Evolutionary conservation across 75 land plant genomes (phyloP), one percentile per base, ranked within the genome.

Genomic region (Pinus tabuliformis): DNA sequence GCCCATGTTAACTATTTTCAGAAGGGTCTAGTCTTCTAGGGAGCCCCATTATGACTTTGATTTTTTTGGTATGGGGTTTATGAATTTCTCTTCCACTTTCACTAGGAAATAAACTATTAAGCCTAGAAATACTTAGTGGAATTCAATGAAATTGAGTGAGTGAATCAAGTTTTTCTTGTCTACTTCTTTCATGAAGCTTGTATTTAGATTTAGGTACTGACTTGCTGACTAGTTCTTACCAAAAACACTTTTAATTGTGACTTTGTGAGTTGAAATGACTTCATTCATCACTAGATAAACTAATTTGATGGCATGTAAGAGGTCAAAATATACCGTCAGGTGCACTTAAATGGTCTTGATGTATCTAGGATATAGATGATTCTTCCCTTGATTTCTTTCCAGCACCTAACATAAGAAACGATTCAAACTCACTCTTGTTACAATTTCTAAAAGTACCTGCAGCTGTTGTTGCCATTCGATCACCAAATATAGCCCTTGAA

Each of bases 81-180:
- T 20, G 70, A n/a, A 17, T 64, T 33, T 64, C 70, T 64, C 70
- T 64, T 36, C 39, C 70, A 64, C 39, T 64, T 64, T 16, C 20
- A 64, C 17, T 30, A 33, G 39, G 39, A 64, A 15, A 64, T 16
- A 33, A 37, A 36, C 36, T 33, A 30, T 33, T 24, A 64, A 64
- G 70, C 70, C 36, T 42, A 36, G 37, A 17, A 64, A 42, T 17
- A 64, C 70, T 64, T 42, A 64, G 70, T 30, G 70, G 70, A 42
- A 17, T 36, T 64, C 20, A 3, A 64, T 6, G 36, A 64, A 30
- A 36, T 14, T 36, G 45, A 42, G 5, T 64, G 39, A 33, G 33
- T 64, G 70, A 36, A 64, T 64, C 37, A 33, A 1, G 14, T 64
- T 64, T 17, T 64, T 42, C 36, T 6, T 33, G 39, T 64, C 8